Base-by-base conservation (phyloP, 257 asterid genomes). In the Verbena officinalis region DNA sequence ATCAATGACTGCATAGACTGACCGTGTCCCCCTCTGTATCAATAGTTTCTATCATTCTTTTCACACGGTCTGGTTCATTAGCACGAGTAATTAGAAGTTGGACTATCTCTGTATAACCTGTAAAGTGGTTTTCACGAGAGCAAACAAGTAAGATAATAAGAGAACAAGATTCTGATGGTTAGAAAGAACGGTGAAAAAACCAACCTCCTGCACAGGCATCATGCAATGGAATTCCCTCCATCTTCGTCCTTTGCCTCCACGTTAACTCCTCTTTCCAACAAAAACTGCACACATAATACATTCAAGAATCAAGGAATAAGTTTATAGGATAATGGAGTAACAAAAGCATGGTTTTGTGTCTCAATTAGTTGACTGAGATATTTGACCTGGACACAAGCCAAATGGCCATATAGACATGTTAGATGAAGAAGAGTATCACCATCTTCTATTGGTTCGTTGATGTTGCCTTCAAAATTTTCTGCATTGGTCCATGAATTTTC, bases 121-220 rank as follows among this genome's bases (percentile, higher is more conserved):
- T 30, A 16, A 31, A 72, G 31, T 48, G 31, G 40, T 68, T 65
- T 48, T 14, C 46, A 73, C 1, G 9, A 11, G 49, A 5, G 19
- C 53, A 33, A 24, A 16, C 9, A 50, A 55, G 39, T 31, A 58
- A 67, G 40, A 45, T 51, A 44, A 20, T 3, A n/a, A 49, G 33
- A 2, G 33, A 27, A 62, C 36, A 23, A 49, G 60, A 43, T 8
- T 5, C 31, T 2, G 17, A 34, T 21, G 16, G 42, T 43, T 36
- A 31, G n/a, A 62, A 1, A 7, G 10, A 62, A 58, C 34, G 61
- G 23, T 22, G 15, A 51, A 15, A 36, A 49, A 59, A 51, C 24
- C 43, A n/a, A 87, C 95, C 96, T 75, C 97, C 96, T 44, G 96
- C 97, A 80, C 90, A 87, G 54, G 97, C 95, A 83, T 90, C 95